Evolutionary conservation across 2,329 filamentous ascomycete genomes (phyloP).

Genomic region (Phialophora macrospora): DNA sequence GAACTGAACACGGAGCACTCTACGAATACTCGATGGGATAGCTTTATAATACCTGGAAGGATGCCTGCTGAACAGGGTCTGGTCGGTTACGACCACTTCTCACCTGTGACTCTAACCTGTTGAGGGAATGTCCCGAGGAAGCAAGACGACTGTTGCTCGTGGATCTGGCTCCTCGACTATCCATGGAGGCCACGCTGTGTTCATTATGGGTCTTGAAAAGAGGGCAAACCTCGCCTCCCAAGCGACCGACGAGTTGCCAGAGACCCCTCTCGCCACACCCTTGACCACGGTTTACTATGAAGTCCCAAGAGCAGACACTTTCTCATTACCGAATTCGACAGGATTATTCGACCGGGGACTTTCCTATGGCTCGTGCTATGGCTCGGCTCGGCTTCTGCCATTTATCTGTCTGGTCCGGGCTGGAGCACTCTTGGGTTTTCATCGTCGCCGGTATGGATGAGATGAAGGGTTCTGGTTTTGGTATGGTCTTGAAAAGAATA

Average conservation of each 20-base stretch:
- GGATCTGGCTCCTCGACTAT: conserved; percentile 1
- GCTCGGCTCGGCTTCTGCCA: no score
- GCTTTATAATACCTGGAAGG: no score
- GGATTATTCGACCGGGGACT: conserved; percentile 50
- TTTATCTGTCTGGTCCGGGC: conserved; percentile 52
- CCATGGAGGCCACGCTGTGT: neutral
- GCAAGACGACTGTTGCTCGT: neutral
- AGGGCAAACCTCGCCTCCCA: neutral
- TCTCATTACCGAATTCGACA: conserved; percentile 37
- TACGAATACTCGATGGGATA: no score
- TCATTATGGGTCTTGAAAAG: conserved; percentile 1
- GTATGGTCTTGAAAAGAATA: conserved; percentile 38
- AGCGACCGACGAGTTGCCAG: conserved; percentile 1
- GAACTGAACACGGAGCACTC: no score
- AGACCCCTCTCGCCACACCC: conserved; percentile 11
- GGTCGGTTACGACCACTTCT: neutral
- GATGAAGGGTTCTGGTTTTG: no score
- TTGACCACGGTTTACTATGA: conserved; percentile 31
- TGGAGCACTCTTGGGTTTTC: conserved; percentile 57
- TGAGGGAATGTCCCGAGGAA: neutral
- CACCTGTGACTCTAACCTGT: neutral
- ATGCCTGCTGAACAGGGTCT: no score
- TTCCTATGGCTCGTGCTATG: conserved; percentile 60
- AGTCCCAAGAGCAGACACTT: conserved; percentile 39
- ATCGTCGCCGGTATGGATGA: conserved; percentile 49